A percentile compares a stretch with the other conserved stretches of the same genome.
Evolutionary conservation across 305 asterid species (phyloP).

Genomic region (Fraxinus platypoda): DNA sequence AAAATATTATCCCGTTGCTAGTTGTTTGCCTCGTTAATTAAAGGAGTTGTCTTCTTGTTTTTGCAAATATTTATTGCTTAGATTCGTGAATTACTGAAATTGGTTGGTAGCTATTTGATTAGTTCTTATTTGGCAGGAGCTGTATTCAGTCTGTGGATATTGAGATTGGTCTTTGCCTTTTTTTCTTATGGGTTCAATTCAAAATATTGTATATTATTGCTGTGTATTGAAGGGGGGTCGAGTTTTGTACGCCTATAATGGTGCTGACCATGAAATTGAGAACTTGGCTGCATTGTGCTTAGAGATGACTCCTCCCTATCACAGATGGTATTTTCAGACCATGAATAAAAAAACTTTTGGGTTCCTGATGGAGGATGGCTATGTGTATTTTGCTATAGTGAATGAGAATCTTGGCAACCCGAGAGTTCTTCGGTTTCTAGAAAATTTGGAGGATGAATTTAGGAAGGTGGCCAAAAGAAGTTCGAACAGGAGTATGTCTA

Average conservation of each 20-base stretch:
- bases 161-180: not conserved
- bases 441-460: constrained; percentile 55
- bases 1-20: constrained; percentile 1
- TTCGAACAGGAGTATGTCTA: constrained; percentile 32
- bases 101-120: not conserved
- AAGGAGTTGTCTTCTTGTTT: constrained; percentile 11
- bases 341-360: constrained; percentile 45
- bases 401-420: constrained; percentile 43
- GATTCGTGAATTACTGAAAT: not conserved
- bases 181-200: constrained; percentile 39
- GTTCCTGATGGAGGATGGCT: constrained; percentile 56
- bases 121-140: not conserved
- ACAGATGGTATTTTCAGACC: constrained; percentile 69
- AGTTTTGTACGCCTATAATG: constrained; percentile 43
- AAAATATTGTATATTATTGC: constrained; percentile 45
- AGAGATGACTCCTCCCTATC: constrained; percentile 63
- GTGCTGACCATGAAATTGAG: constrained; percentile 50
- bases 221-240: constrained; percentile 58
- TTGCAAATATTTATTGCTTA: constrained; percentile 22
- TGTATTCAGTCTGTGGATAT: not conserved
- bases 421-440: constrained; percentile 42
- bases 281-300: constrained; percentile 58
- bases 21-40: constrained; percentile 19
- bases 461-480: constrained; percentile 32
- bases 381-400: constrained; percentile 59